Evolutionary conservation across 2,329 filamentous ascomycete genomes (phyloP), one percentile per base, ranked within the genome.

Genomic region (Bipolaris zeicola): DNA sequence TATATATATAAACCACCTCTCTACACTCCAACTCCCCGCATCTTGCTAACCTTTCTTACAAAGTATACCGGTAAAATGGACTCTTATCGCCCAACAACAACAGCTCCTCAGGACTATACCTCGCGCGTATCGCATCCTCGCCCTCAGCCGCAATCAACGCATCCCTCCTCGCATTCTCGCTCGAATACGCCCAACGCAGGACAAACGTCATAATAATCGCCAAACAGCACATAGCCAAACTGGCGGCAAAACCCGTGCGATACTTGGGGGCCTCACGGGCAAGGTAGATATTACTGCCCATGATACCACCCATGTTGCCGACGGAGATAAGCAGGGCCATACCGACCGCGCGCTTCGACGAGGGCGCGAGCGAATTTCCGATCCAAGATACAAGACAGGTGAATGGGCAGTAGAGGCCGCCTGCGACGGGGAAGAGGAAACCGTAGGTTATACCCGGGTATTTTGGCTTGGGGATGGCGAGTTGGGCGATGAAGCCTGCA

Each of bases 401-500:
- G 58, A 76, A 75, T 0, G 73, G 73, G 45, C 72, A 75, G 62
- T 76, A 76, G 3, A 76, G 57, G 3, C 73, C 73, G 0, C 62
- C 73, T 1, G 72, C 72, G 0, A 75, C 73, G 5, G 73, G 73
- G 62, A 76, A 76, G 0, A 76, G 65, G 56, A 79, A 80, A 3
- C 77, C 78, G 13, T 82, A 78, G 0, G 81, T 76, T 4, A 85
- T 67, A 10, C 75, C 72, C 1, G 73, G 70, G 60, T 82, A 83
- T 56, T 72, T 72, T 0, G 73, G 73, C 43, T 76, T 72, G 0
- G 73, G 73, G 14, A 76, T 75, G 0, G 73, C 72, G 13, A 87
- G 77, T 24, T 87, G 79, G 36, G 87, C 80, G 52, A 81, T 78
- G 69, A 85, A 87, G 11, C 85, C 85, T 26, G 82, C 70, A 0